Base-by-base conservation (phyloP, 306 rosid genomes). In the Quercus cerris region DNA sequence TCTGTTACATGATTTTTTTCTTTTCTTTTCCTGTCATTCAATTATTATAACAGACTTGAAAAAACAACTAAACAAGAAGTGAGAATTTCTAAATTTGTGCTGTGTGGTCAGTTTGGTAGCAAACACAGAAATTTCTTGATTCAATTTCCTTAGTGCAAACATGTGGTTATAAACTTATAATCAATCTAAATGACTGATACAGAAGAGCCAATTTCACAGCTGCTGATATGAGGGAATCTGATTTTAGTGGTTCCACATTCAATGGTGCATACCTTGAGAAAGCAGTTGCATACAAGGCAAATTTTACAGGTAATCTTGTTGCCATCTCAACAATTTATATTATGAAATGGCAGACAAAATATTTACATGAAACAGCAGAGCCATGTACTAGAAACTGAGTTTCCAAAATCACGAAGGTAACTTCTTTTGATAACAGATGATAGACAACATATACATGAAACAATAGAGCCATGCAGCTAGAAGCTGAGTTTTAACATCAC, bases 181-280 rank as follows among this genome's bases (percentile, higher is more conserved):
- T 81, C 56, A 70, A 49, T 84, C 62, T 80, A 49, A 78, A 81
- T 75, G 87, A 68, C 82, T 84, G 76, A 80, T 82, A 80, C 98
- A 92, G 99, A 84, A 89, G 99, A 83, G 98, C 99, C 86, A 95
- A 95, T 89, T 95, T 95, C 90, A 95, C 99, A 77, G 81, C 97
- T 85, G 99, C 97, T 58, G 97, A 95, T 81, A 95, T 95, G 97
- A 91, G 99, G 88, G 97, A 95, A 79, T 93, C 98, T 7, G 94
- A 93, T 83, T 95, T 95, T 82, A 93, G 98, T 20, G 97, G 98
- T 82, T 93, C 94, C 64, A 95, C 99, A 62, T 95, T 95, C 88
- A 95, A 93, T 75, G 98, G 99, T 57, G 97, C 98, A 25, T 95
- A 91, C 84, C 90, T 90, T 59, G 99, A 94, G 84, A 94, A 94